A percentile compares a stretch with the other conserved stretches of the same genome.
Conservation (phyloP, 192 early-diverging fungal species). For the Dissophora ornata region DNA sequence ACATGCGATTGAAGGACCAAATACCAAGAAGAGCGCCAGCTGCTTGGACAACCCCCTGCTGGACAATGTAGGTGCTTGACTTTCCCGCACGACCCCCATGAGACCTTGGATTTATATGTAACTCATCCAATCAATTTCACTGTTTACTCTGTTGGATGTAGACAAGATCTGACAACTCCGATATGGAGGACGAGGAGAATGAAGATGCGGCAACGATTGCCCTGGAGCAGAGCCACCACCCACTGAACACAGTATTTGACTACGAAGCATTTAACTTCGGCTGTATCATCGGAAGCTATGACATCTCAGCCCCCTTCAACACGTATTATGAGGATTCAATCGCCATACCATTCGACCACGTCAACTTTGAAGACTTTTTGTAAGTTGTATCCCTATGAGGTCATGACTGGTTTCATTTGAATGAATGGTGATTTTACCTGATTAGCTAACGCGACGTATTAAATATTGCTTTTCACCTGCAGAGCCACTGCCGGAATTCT, state of each 20-base stretch:
- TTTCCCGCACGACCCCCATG: neutral
- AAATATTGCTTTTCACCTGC: neutral
- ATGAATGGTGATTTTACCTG: constrained; percentile 3
- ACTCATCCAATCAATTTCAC: neutral
- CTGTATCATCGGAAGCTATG: neutral
- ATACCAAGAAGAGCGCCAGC: neutral
- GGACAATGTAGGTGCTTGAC: neutral
- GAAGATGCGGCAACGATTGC: constrained; percentile 3
- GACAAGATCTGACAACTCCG: neutral
- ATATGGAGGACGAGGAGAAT: constrained; percentile 6
- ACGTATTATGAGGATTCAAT: constrained; percentile 13
- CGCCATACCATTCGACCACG: constrained; percentile 7
- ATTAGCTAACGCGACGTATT: constrained; percentile 13
- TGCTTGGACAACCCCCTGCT: neutral
- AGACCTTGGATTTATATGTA: neutral
- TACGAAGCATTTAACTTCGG: constrained; percentile 6
- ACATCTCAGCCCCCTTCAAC: constrained; percentile 5
- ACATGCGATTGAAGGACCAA: neutral
- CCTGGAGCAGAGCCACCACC: constrained; percentile 4
- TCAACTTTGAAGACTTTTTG: constrained; percentile 19
- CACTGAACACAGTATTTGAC: constrained; percentile 14
- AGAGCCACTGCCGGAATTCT: constrained; percentile 10
- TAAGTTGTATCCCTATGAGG: constrained; percentile 16
- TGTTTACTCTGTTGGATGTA: neutral
- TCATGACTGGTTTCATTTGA: neutral